Evolutionary conservation across 164 flowering plant genomes (phyloP), one percentile per base, ranked within the genome.

Genomic region (Chloranthus sessilifolius): DNA sequence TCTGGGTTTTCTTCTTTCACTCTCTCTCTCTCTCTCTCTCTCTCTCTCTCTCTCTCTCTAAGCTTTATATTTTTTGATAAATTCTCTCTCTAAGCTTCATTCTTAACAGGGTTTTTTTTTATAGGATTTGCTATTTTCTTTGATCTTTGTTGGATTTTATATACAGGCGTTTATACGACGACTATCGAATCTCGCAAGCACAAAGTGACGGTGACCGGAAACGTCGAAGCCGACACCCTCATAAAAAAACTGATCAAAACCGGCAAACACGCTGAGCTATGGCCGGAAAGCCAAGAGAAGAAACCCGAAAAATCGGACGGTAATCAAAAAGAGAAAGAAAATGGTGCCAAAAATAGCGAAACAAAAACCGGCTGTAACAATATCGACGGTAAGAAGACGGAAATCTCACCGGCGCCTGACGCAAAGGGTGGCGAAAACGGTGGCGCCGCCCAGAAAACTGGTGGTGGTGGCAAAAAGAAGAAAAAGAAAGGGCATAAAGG

Each of bases 131-230:
- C 9, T 7, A 39, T 16, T 21, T 19, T 21, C 9, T 33, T 14
- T 5, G 16, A 7, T n/a, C n/a, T n/a, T 17, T 11, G 34, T 15
- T 47, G 36, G 25, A 47, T 40, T 45, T 17, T 9, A 28, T 37
- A 12, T 59, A 0, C 59, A 78, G 91, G 84, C 23, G 87, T 83
- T 58, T 74, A 72, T 26, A 71, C 64, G 1, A 57, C 62, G 16
- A 34, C 34, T 3, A 56, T 83, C 28, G 91, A 83, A 51, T 56
- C 75, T 3, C 55, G 63, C 51, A 78, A 63, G 51, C 76, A 75
- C n/a, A 79, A 65, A 51, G 85, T 75, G 15, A 74, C 74, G 10
- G 87, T 83, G 8, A 74, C 73, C 0, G 84, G 87, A 15, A 74
- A 74, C 60, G 71, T 83, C 2, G 66, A 62, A 33, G 65, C 71